These are phyloP conservation scores for Ogataea siamensis DNA, from an alignment of 805 yeast genomes.

Conservation along the genomic window DNA sequence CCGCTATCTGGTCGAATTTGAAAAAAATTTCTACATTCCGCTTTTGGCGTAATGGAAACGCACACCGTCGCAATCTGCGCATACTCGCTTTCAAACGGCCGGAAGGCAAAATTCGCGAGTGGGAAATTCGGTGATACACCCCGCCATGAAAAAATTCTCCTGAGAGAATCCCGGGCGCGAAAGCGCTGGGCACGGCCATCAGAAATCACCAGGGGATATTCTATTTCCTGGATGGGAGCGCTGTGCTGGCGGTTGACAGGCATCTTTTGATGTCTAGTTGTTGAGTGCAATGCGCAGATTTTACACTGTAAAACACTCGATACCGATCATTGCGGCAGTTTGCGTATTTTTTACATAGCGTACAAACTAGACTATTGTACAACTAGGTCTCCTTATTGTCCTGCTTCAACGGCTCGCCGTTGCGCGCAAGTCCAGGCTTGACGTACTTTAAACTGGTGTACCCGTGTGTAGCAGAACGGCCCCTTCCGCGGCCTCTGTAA, in stretches of 20 bases:
- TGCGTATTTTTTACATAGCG: slow-evolving; percentile 15
- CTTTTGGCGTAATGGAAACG: slow-evolving; percentile 18
- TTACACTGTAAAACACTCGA: slow-evolving; percentile 35
- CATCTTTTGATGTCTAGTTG: slow-evolving; percentile 24
- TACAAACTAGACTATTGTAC: no score
- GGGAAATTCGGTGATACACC: slow-evolving; percentile 42
- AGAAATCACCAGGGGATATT: slow-evolving; percentile 29
- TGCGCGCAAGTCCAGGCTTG: slow-evolving; percentile 27
- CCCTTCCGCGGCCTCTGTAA: slow-evolving; percentile 14
- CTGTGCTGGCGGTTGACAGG: slow-evolving; percentile 39
- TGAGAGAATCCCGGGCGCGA: slow-evolving; percentile 39
- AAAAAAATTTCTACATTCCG: slow-evolving; percentile 14
- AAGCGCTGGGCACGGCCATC: slow-evolving; percentile 40
- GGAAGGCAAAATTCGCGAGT: slow-evolving; percentile 30
- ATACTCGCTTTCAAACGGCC: slow-evolving; percentile 36
- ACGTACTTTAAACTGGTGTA: slow-evolving; percentile 24
- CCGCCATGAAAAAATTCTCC: slow-evolving; percentile 31
- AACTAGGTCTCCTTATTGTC: slow-evolving; percentile 1
- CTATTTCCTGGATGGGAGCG: slow-evolving; percentile 33
- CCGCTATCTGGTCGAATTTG: slow-evolving; percentile 1
- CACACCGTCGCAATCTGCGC: slow-evolving; percentile 33
- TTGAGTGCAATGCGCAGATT: slow-evolving; percentile 41
- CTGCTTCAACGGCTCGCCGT: slow-evolving; percentile 18
- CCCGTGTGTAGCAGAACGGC: slow-evolving; percentile 14
- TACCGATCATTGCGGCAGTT: slow-evolving; percentile 38